These are phyloP conservation scores for Boletellus emodensis DNA, from an alignment of 768 basidiomycete species.

Conservation along the genomic window DNA sequence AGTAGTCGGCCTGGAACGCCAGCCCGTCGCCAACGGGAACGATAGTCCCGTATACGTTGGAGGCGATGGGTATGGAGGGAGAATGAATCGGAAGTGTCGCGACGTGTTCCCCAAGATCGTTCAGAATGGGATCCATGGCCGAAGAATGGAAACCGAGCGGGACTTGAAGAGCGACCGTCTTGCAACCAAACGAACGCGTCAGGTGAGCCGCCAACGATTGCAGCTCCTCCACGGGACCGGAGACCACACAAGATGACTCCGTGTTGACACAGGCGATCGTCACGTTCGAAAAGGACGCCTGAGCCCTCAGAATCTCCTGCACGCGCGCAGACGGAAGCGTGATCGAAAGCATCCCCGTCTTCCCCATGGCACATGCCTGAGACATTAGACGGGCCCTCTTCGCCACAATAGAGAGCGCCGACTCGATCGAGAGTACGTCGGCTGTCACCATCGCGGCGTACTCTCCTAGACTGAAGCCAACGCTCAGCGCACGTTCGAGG, in stretches of 20 bases:
- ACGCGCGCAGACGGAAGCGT: slow-evolving; percentile 35
- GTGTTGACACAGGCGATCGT: slow-evolving; percentile 63
- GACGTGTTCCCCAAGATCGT: slow-evolving; percentile 44
- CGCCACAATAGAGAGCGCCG: slow-evolving; percentile 56
- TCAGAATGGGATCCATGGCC: slow-evolving; percentile 56
- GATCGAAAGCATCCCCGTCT: slow-evolving; percentile 63
- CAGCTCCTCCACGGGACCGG: slow-evolving; percentile 49
- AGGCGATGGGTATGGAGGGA: slow-evolving; percentile 58
- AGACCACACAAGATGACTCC: slow-evolving; percentile 51
- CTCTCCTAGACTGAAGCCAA: slow-evolving; percentile 60
- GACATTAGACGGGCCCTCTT: slow-evolving; percentile 55
- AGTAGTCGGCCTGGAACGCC: slow-evolving; percentile 49
- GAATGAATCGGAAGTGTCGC: slow-evolving; percentile 36
- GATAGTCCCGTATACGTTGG: slow-evolving; percentile 54
- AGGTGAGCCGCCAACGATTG: slow-evolving; percentile 39
- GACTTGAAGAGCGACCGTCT: slow-evolving; percentile 44
- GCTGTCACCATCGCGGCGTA: slow-evolving; percentile 69
- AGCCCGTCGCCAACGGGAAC: slow-evolving; percentile 48
- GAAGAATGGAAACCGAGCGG: slow-evolving; percentile 64
- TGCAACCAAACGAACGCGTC: slow-evolving; percentile 34
- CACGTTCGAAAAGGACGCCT: slow-evolving; percentile 34
- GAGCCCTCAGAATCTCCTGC: slow-evolving; percentile 32
- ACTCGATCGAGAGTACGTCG: slow-evolving; percentile 51
- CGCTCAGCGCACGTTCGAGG: background rate
- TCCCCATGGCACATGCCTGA: slow-evolving; percentile 38